Evolutionary conservation across 345 rosid genomes (phyloP), one percentile per base, ranked within the genome.

Genomic region (Salix purpurea): DNA sequence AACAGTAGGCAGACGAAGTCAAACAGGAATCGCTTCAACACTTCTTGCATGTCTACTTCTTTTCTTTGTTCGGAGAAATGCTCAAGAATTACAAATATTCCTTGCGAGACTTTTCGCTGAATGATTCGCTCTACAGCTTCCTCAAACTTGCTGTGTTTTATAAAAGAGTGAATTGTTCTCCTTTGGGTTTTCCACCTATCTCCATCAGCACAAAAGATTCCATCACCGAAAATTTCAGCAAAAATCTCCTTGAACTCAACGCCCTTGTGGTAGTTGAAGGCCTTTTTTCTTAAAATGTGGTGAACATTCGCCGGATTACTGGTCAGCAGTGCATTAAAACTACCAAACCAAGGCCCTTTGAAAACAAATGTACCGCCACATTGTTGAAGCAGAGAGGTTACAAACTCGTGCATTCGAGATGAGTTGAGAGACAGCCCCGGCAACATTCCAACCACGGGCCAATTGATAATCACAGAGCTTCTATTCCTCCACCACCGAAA

Each of bases 1-100:
- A 62, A 44, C 28, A 81, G 2, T 3, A 44, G 18, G 39, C 65
- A 12, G 39, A 2, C 37, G 54, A 18, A 2, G 16, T 79, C 77
- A 21, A 68, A 69, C 5, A n/a, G 16, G 44, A 21, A 69, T 6
- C 78, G 39, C 32, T 16, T n/a, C 34, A 78, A 64, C 75, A 78
- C 40, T n/a, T 81, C 78, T 26, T 81, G 78, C 71, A 78, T 64
- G 73, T 81, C 75, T 26, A 81, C 56, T 24, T 54, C 66, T 0
- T 7, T 7, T 16, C 40, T 67, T 13, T 46, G 34, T n/a, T 16
- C 1, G 0, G 76, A 68, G 23, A 30, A 78, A 21, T 56, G 58
- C 2, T 78, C 78, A 0, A 81, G 65, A 16, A 84, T 39, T 60
- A 65, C 50, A 28, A 84, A 28, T 0, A 81, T 66, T 32, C 61